phyloP scores from a whole-genome alignment of 176 grass and related monocot species.

The Oryza nivara region DNA sequence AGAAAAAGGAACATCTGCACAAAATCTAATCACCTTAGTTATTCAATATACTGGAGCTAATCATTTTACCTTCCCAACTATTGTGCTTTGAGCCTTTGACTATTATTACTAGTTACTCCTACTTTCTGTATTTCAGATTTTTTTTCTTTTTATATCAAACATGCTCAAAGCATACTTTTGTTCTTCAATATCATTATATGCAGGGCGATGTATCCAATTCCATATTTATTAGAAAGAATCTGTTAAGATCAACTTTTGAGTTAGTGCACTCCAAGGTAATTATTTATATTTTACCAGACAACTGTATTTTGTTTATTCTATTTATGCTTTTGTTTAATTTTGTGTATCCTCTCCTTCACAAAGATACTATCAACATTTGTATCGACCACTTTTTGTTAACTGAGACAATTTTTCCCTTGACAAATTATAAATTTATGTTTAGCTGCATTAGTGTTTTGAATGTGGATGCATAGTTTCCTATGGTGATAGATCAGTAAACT shows the following conservation, averaged over 20 bases:
- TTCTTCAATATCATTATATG: constrained; percentile 40
- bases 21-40: neutral
- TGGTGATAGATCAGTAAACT: constrained; percentile 24
- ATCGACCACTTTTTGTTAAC: neutral
- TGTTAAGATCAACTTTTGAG: constrained; percentile 75
- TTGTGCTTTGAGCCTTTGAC: neutral
- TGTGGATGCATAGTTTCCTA: constrained; percentile 19
- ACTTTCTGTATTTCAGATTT: constrained; percentile 11
- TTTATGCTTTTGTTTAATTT: constrained; percentile 28
- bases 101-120: constrained; percentile 8
- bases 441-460: neutral
- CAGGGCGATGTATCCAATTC: constrained; percentile 76
- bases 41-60: constrained; percentile 15
- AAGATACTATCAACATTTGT: neutral
- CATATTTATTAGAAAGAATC: constrained; percentile 77
- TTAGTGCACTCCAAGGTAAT: constrained; percentile 72
- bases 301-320: neutral
- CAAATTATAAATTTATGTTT: constrained; percentile 23
- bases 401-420: neutral
- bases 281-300: constrained; percentile 7
- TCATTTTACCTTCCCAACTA: constrained; percentile 8
- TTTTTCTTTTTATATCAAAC: constrained; percentile 15
- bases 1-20: constrained; percentile 3
- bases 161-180: constrained; percentile 11
- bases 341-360: constrained; percentile 7